These are phyloP conservation scores for Dactylonectria macrodidyma DNA, from an alignment of 2,329 filamentous ascomycete genomes.

Conservation along the genomic window DNA sequence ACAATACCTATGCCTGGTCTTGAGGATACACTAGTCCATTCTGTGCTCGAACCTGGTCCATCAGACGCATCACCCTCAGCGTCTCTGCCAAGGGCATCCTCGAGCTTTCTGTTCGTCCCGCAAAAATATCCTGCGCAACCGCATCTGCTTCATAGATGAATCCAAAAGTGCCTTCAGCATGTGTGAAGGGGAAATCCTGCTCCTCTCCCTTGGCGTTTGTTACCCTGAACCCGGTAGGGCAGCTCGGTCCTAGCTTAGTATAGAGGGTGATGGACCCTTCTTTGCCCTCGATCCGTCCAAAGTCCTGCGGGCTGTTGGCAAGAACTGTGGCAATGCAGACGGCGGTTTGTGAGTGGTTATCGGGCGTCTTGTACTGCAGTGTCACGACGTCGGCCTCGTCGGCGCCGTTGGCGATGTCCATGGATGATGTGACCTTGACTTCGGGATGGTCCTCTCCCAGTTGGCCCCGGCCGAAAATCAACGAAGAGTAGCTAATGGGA, in stretches of 20 bases:
- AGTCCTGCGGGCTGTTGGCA: constrained; percentile 39
- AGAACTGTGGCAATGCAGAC: constrained; percentile 56
- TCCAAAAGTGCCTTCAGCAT: constrained; percentile 52
- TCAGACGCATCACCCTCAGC: constrained; percentile 60
- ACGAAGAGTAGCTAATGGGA: constrained; percentile 55
- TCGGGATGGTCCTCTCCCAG: constrained; percentile 46
- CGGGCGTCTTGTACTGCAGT: constrained; percentile 52
- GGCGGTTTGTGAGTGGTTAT: constrained; percentile 52
- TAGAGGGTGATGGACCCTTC: constrained; percentile 53
- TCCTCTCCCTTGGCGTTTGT: constrained; percentile 50
- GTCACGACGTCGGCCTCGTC: constrained; percentile 55
- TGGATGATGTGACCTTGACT: constrained; percentile 54
- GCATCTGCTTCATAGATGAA: constrained; percentile 62
- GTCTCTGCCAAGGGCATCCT: constrained; percentile 63
- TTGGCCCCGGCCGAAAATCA: constrained; percentile 49
- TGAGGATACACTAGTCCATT: constrained; percentile 21
- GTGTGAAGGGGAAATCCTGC: constrained; percentile 51
- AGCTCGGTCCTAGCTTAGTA: constrained; percentile 51
- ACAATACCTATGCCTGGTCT: constrained; percentile 3
- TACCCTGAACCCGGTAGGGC: constrained; percentile 52
- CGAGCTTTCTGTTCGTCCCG: constrained; percentile 55
- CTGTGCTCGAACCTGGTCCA: constrained; percentile 59
- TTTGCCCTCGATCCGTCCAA: constrained; percentile 57
- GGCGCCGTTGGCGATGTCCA: constrained; percentile 53
- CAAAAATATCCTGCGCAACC: constrained; percentile 56